phyloP scores from a whole-genome alignment of 2,329 filamentous ascomycete species.

The Cercospora berteroae region DNA sequence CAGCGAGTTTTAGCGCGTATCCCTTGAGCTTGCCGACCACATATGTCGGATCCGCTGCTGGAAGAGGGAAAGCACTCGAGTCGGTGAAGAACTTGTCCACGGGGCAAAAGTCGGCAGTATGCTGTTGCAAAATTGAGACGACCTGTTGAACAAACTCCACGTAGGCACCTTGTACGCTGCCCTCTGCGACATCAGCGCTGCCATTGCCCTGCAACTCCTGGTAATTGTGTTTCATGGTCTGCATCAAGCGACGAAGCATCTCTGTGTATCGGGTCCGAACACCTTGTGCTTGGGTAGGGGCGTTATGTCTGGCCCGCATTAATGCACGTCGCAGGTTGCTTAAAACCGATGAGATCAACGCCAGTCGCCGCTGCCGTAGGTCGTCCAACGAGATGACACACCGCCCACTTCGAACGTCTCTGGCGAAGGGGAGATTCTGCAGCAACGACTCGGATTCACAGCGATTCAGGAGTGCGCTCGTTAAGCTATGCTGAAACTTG shows the following conservation, averaged over 20 bases:
- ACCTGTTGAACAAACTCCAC: constrained; percentile 62
- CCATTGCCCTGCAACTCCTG: constrained; percentile 47
- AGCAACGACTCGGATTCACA: constrained; percentile 50
- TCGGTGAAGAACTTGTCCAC: constrained; percentile 62
- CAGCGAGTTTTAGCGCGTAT: constrained; percentile 54
- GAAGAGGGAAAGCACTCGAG: constrained; percentile 59
- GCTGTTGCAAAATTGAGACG: constrained; percentile 60
- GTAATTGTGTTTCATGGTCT: constrained; percentile 61
- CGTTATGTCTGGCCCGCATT: background rate
- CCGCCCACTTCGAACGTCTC: constrained; percentile 33
- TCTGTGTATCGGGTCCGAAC: constrained; percentile 50
- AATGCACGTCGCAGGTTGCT: constrained; percentile 59
- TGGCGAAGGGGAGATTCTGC: constrained; percentile 57
- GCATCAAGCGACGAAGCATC: constrained; percentile 58
- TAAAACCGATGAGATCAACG: constrained; percentile 56
- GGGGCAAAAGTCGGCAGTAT: constrained; percentile 56
- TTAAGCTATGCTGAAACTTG: constrained; percentile 60
- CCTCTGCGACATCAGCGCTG: constrained; percentile 22
- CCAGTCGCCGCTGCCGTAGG: constrained; percentile 54
- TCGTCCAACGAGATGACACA: constrained; percentile 53
- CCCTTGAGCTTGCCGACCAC: constrained; percentile 60
- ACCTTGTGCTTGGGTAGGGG: constrained; percentile 33
- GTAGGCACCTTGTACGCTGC: constrained; percentile 51
- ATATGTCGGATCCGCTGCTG: constrained; percentile 59
- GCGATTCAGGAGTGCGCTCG: constrained; percentile 53